These are phyloP conservation scores for Fusarium algeriense DNA, from an alignment of 2,329 filamentous ascomycete genomes.

Conservation along the genomic window DNA sequence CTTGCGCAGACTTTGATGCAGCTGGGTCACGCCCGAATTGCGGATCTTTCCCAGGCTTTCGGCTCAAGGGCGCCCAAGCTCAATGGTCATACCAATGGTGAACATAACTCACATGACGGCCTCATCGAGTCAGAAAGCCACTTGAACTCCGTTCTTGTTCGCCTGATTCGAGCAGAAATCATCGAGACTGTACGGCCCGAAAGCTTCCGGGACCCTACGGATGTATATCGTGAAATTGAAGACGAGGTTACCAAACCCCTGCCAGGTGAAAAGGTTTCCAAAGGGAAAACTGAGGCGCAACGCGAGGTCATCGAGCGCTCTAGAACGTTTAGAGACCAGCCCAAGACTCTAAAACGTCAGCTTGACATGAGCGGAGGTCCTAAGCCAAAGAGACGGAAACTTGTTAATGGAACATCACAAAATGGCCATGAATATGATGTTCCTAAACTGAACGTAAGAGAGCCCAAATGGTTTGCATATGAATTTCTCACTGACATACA, in stretches of 20 bases:
- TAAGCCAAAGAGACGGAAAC: conserved; percentile 65
- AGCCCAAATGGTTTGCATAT: neutral
- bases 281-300: conserved; percentile 74
- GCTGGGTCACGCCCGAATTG: conserved; percentile 81
- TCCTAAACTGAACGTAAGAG: conserved; percentile 66
- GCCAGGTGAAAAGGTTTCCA: conserved; percentile 61
- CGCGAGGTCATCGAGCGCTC: conserved; percentile 67
- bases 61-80: conserved; percentile 53
- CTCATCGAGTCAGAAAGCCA: conserved; percentile 61
- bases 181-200: conserved; percentile 71
- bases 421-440: conserved; percentile 55
- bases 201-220: conserved; percentile 72
- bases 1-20: conserved; percentile 81
- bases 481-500: conserved; percentile 45
- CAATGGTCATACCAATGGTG: conserved; percentile 53
- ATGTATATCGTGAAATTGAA: conserved; percentile 71
- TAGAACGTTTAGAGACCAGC: conserved; percentile 65
- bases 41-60: conserved; percentile 76
- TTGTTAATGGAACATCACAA: conserved; percentile 60
- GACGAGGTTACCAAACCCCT: conserved; percentile 67
- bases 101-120: conserved; percentile 49
- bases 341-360: conserved; percentile 64
- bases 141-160: conserved; percentile 63
- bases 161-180: conserved; percentile 73
- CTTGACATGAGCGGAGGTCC: conserved; percentile 58